A percentile compares a stretch with the other conserved stretches of the same genome.
These are phyloP conservation scores for Vitis rotundifolia DNA, from an alignment of 164 flowering plant species.

Conservation along the genomic window DNA sequence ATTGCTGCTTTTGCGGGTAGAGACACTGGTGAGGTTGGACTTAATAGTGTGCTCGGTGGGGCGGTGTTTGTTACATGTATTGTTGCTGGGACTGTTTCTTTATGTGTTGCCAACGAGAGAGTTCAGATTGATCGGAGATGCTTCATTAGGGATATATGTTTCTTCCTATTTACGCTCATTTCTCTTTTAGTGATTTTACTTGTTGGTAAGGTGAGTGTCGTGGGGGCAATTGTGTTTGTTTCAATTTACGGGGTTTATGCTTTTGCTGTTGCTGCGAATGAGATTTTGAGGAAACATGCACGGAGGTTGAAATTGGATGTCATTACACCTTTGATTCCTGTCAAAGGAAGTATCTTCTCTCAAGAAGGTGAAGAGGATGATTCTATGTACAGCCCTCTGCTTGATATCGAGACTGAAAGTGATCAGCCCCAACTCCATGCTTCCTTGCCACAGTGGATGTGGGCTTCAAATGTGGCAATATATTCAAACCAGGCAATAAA, in stretches of 20 bases:
- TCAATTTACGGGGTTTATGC: constrained; percentile 76
- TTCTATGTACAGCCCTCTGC: constrained; percentile 54
- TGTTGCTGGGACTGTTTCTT: constrained; percentile 80
- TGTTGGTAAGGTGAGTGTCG: constrained; percentile 58
- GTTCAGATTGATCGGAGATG: constrained; percentile 71
- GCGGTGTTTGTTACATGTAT: constrained; percentile 89
- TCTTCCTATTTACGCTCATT: constrained; percentile 59
- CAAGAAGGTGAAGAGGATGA: constrained; percentile 60
- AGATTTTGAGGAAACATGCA: constrained; percentile 66
- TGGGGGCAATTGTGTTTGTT: constrained; percentile 70
- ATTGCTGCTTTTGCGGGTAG: constrained; percentile 87
- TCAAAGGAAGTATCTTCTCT: constrained; percentile 70
- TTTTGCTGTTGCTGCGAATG: constrained; percentile 78
- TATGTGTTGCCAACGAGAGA: constrained; percentile 58
- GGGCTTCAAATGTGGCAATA: constrained; percentile 89
- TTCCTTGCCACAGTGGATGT: constrained; percentile 90
- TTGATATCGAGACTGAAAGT: constrained; percentile 42
- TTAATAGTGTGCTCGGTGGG: constrained; percentile 95
- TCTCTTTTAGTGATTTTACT: constrained; percentile 56
- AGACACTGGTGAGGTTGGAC: constrained; percentile 80
- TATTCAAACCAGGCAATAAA: constrained; percentile 63
- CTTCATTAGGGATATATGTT: constrained; percentile 76
- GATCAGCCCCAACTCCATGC: constrained; percentile 45
- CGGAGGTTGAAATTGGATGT: constrained; percentile 60
- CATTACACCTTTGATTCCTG: constrained; percentile 85